Evolutionary conservation across 2,329 filamentous ascomycete species (phyloP).

Genomic region (Phaeoacremonium minimum): DNA sequence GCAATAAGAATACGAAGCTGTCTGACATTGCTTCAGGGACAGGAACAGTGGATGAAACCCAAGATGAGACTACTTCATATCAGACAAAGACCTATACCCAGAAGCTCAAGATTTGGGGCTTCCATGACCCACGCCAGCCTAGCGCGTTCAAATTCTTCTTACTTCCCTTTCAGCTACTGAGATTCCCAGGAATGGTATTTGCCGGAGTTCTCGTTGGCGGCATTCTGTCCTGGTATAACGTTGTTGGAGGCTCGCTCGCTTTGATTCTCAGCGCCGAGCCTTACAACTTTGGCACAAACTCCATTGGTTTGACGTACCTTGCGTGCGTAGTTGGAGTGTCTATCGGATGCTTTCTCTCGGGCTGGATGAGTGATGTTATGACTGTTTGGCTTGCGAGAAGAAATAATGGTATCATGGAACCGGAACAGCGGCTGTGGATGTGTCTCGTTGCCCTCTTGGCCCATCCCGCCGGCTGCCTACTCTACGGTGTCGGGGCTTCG

Average conservation of each 20-base stretch:
- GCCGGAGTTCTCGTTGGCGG: slow-evolving; percentile 26
- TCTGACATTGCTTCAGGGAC: not conserved
- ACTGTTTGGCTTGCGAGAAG: slow-evolving; percentile 13
- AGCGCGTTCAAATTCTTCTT: slow-evolving; percentile 20
- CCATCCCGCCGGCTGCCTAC: not conserved
- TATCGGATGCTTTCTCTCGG: slow-evolving; percentile 19
- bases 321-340: slow-evolving; percentile 20
- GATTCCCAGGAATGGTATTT: too few species aligned
- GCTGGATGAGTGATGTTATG: slow-evolving; percentile 19
- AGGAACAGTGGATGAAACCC: not conserved
- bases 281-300: slow-evolving; percentile 26
- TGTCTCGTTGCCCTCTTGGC: not conserved
- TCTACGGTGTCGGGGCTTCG: not conserved
- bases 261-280: slow-evolving; percentile 22
- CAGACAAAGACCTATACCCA: slow-evolving; percentile 1
- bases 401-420: not conserved
- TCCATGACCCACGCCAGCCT: slow-evolving; percentile 6
- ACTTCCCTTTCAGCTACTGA: slow-evolving; percentile 24
- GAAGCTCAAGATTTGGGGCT: slow-evolving; percentile 11
- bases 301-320: slow-evolving; percentile 24
- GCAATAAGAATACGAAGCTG: not conserved
- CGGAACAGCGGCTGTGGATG: not conserved
- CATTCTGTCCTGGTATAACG: slow-evolving; percentile 27
- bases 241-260: slow-evolving; percentile 26
- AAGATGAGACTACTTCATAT: not conserved